Percentiles rank a stretch among this genome's conserved stretches.
These are phyloP conservation scores for Naganishia sp. DNA, from an alignment of 1,284 basidiomycete species.

Conservation along the genomic window DNA sequence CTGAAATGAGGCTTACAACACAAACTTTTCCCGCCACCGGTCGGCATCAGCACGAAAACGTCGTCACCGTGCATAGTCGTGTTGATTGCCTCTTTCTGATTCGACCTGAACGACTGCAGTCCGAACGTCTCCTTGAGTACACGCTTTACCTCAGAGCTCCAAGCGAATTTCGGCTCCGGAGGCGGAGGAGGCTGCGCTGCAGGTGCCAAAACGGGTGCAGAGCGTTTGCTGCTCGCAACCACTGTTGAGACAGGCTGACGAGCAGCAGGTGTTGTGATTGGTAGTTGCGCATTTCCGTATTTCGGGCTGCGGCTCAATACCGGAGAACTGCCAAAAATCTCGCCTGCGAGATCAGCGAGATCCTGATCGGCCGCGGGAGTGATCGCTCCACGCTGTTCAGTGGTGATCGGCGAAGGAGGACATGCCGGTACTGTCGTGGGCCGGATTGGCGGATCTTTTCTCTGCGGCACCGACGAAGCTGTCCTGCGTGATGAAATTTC, in stretches of 20 bases:
- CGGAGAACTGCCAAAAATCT: slow-evolving; percentile 5
- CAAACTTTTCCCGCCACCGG: slow-evolving; percentile 90
- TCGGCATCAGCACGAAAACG: slow-evolving; percentile 95
- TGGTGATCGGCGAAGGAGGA: slow-evolving; percentile 8
- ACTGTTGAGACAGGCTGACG: slow-evolving; percentile 10
- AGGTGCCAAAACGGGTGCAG: slow-evolving; percentile 13
- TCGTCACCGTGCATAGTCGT: slow-evolving; percentile 78
- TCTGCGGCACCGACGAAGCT: neutral
- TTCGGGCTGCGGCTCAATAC: slow-evolving; percentile 16
- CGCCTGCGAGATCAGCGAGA: neutral
- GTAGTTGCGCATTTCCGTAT: neutral
- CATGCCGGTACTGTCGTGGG: neutral
- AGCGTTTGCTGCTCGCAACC: slow-evolving; percentile 34
- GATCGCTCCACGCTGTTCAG: slow-evolving; percentile 2
- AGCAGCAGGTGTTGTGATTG: neutral
- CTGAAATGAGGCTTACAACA: slow-evolving; percentile 61
- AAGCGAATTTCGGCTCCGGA: slow-evolving; percentile 49
- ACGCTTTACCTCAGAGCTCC: slow-evolving; percentile 63
- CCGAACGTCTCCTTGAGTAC: slow-evolving; percentile 69
- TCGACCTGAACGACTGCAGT: slow-evolving; percentile 70
- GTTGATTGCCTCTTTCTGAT: slow-evolving; percentile 86
- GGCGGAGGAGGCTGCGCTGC: slow-evolving; percentile 11
- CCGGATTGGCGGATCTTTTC: neutral
- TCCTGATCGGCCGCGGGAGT: neutral
- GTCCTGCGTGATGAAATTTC: neutral